These are phyloP conservation scores for Apium graveolens DNA, from an alignment of 129 eudicot species.

Conservation along the genomic window DNA sequence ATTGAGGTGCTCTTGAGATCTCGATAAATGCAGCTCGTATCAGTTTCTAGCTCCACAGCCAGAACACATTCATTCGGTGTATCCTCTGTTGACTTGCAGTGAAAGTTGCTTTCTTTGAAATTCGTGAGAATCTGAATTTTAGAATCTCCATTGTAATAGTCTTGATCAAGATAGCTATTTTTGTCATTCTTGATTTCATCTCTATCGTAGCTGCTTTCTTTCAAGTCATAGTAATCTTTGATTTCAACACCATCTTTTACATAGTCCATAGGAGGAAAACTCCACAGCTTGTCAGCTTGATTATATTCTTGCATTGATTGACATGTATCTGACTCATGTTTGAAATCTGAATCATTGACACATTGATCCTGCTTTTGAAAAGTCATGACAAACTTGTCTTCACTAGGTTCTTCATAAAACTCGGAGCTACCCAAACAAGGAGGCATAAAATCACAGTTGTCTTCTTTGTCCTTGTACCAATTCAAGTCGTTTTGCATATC, in stretches of 20 bases:
- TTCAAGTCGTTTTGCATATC: constrained; percentile 82
- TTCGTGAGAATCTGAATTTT: neutral
- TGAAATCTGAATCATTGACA: constrained; percentile 21
- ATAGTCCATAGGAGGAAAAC: constrained; percentile 25
- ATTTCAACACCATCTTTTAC: constrained; percentile 30
- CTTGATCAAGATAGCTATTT: constrained; percentile 8
- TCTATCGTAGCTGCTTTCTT: constrained; percentile 7
- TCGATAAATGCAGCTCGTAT: constrained; percentile 9
- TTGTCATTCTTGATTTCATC: constrained; percentile 5
- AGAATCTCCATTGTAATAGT: constrained; percentile 10
- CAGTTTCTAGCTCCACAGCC: constrained; percentile 15
- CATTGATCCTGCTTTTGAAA: constrained; percentile 31
- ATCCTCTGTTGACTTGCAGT: constrained; percentile 12
- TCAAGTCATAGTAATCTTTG: constrained; percentile 34
- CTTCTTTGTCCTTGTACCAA: constrained; percentile 80
- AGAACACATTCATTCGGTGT: constrained; percentile 17
- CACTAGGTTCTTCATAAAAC: constrained; percentile 53
- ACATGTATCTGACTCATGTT: constrained; percentile 26
- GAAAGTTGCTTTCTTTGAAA: constrained; percentile 18
- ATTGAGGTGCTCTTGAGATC: constrained; percentile 23
- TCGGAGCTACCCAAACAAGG: constrained; percentile 41
- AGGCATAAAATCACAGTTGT: constrained; percentile 53
- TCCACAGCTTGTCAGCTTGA: constrained; percentile 34
- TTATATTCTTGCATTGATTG: constrained; percentile 25
- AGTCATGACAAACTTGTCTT: constrained; percentile 73